Conservation (phyloP, 768 basidiomycete species). For the Trichaptum fuscoviolaceum region DNA sequence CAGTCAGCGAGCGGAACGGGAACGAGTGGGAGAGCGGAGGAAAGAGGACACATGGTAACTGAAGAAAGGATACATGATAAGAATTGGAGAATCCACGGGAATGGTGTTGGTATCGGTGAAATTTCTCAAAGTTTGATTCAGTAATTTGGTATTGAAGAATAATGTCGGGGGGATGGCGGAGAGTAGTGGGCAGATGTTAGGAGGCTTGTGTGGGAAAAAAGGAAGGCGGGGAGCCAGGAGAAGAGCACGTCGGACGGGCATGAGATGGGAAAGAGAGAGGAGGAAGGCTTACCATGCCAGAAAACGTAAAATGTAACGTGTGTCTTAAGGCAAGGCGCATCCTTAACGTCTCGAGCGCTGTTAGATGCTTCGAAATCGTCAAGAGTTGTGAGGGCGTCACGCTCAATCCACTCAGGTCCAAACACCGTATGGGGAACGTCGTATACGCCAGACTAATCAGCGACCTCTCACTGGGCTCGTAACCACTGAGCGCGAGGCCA, state of each 20-base stretch:
- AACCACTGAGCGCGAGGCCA: constrained; percentile 49
- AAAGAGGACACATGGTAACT: background rate
- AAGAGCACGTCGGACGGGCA: constrained; percentile 8
- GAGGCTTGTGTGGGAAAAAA: background rate
- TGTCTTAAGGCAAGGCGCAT: constrained; percentile 58
- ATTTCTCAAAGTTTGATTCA: background rate
- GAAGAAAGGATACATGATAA: background rate
- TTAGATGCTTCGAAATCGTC: constrained; percentile 47
- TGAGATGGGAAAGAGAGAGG: constrained; percentile 11
- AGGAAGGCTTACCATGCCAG: constrained; percentile 53
- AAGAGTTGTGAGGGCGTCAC: constrained; percentile 53
- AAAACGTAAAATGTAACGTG: constrained; percentile 58
- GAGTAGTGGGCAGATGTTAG: background rate
- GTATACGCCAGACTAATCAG: constrained; percentile 45
- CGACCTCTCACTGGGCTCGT: constrained; percentile 48
- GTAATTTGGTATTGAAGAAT: background rate
- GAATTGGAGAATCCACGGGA: background rate
- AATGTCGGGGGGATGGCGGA: background rate
- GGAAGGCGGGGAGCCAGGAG: constrained; percentile 7
- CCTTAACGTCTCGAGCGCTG: constrained; percentile 44
- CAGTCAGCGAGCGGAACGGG: background rate
- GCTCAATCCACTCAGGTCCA: constrained; percentile 58
- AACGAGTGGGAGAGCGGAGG: background rate
- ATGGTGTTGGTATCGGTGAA: background rate
- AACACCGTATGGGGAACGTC: constrained; percentile 40